A percentile compares a stretch with the other conserved stretches of the same genome.
Conservation (phyloP, 2,329 filamentous ascomycete genomes). For the Diaporthe batatas region DNA sequence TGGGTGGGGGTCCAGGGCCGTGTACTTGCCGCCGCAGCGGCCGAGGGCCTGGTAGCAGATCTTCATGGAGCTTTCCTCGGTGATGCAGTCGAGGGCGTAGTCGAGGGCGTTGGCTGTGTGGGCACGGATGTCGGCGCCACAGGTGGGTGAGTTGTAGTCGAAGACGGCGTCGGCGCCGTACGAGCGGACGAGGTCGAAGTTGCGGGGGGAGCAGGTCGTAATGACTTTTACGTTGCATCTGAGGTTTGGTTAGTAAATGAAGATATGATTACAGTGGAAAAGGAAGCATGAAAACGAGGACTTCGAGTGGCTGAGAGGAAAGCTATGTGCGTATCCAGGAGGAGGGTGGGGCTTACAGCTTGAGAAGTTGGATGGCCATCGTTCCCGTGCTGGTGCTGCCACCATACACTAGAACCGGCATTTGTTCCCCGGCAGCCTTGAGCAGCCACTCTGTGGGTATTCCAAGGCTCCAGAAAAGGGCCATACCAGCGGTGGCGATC, state of each 20-base stretch:
- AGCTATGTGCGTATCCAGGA: neutral
- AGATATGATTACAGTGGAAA: fast-evolving
- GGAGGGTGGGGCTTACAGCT: neutral
- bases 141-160: slow-evolving; percentile 56
- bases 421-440: slow-evolving; percentile 1
- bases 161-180: slow-evolving; percentile 60
- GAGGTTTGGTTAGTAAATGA: neutral
- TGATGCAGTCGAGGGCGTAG: slow-evolving; percentile 57
- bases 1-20: slow-evolving; percentile 32
- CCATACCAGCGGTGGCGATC: slow-evolving; percentile 9
- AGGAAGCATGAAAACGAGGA: neutral
- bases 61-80: slow-evolving; percentile 48
- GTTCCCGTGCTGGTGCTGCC: slow-evolving; percentile 29
- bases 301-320: too few relatives aligned
- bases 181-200: slow-evolving; percentile 57
- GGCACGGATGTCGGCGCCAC: slow-evolving; percentile 50
- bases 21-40: slow-evolving; percentile 49
- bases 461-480: slow-evolving; percentile 24
- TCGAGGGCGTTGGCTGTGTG: slow-evolving; percentile 55
- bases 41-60: slow-evolving; percentile 56
- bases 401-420: slow-evolving; percentile 36
- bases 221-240: slow-evolving; percentile 53
- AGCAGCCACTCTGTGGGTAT: slow-evolving; percentile 17
- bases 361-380: slow-evolving; percentile 36
- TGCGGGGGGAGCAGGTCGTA: slow-evolving; percentile 56